Evolutionary conservation across 495 filamentous ascomycete genomes (phyloP).

Genomic region (Aspergillus nidulans): DNA sequence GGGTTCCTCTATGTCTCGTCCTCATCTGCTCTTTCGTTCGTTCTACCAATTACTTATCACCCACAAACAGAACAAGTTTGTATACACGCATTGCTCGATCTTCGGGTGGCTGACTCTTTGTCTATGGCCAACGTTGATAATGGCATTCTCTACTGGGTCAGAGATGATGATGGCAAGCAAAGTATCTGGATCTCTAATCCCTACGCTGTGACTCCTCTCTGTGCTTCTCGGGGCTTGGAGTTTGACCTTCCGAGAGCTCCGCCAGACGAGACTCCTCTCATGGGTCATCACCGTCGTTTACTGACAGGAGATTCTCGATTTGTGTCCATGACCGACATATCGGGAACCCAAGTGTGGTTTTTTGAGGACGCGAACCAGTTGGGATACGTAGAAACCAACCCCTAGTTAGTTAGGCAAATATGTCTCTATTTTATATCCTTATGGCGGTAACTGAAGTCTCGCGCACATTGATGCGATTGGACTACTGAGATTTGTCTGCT

Average conservation of each 20-base stretch:
- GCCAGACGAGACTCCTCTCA: neutral
- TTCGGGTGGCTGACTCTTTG: neutral
- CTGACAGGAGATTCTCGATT: constrained; percentile 17
- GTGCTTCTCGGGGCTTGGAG: constrained; percentile 10
- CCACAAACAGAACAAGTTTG: constrained; percentile 1
- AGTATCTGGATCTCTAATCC: constrained; percentile 21
- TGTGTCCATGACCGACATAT: constrained; percentile 14
- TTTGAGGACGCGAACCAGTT: constrained; percentile 1
- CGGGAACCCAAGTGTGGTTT: constrained; percentile 15
- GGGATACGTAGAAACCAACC: too few species aligned
- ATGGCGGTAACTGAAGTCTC: too few species aligned
- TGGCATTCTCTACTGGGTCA: constrained; percentile 19
- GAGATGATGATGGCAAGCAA: constrained; percentile 16
- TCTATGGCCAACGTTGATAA: constrained; percentile 13
- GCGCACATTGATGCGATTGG: too few species aligned
- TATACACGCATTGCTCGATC: constrained; percentile 11
- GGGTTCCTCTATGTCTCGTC: constrained; percentile 6
- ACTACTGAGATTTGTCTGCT: too few species aligned
- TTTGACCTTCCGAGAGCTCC: constrained; percentile 13
- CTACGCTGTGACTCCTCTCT: constrained; percentile 6
- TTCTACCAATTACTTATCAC: constrained; percentile 12
- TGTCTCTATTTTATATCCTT: too few species aligned
- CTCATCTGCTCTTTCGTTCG: neutral
- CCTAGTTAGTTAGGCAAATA: too few species aligned
- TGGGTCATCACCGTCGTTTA: constrained; percentile 5